Base-by-base conservation (phyloP, 1,284 basidiomycete species). In the Coniophora puteana region DNA sequence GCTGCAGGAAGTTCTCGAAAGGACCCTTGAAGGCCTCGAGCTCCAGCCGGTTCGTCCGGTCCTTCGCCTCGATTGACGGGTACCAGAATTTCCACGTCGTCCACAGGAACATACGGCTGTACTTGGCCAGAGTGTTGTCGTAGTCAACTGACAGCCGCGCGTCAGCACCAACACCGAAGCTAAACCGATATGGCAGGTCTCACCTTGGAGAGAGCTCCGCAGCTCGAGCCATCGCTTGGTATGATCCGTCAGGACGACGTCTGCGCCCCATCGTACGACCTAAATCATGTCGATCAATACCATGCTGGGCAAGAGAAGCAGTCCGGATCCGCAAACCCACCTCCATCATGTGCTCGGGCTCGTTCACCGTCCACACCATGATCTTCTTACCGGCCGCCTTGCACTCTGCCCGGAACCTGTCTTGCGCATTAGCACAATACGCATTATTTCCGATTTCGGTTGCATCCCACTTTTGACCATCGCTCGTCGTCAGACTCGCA, bases 361-460 rank as follows among this genome's bases (percentile, higher is more conserved):
- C 77, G 61, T 98, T 99, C 22, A 98, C 94, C 0, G 95, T 99
- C 96, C 96, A 99, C 10, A 94, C 91, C 78, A 93, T 85, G 34
- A 97, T 55, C 54, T 78, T 78, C 76, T 99, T 99, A 17, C 87
- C 87, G 1, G 78, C 83, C 13, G 59, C 67, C 58, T 81, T 81
- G 62, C 90, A 93, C 48, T 94, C 87, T 35, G 71, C 66, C 40
- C 85, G 71, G 66, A 98, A 98, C 50, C 76, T 80, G 51, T 55
- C 17, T 13, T 21, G 18, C 36, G 35, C 38, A 17, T 25, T 13
- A 11, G 37, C 21, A 41, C 22, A 10, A 26, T 31, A 31, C 14
- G 29, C 29, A 7, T 31, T 18, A n/a, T 31, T n/a, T 31, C 29
- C 38, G 18, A 16, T 20, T 17, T 8, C 22, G 30, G n/a, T 38